A percentile compares a stretch with the other conserved stretches of the same genome.
Evolutionary conservation across 2,329 filamentous ascomycete species (phyloP).

Genomic region (Fusarium torulosum): DNA sequence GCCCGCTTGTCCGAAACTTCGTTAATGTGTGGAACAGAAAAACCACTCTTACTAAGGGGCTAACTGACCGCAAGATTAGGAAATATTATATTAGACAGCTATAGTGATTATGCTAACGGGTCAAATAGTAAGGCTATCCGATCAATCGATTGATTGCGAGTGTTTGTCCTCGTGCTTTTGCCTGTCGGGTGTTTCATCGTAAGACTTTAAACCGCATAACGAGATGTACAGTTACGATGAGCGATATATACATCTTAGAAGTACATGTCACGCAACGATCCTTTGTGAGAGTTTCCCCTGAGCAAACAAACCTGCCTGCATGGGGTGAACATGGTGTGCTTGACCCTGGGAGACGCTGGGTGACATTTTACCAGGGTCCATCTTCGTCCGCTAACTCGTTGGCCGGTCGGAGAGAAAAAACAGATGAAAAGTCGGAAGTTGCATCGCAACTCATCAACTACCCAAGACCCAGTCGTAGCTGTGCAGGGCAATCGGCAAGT

Average conservation of each 20-base stretch:
- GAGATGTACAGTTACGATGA: no score
- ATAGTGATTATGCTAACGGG: conserved; percentile 2
- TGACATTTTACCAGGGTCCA: background rate
- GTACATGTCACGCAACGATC: conserved; percentile 3
- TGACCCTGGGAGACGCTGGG: background rate
- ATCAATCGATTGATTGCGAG: background rate
- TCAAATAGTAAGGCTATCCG: conserved; percentile 3
- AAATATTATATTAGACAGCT: conserved; percentile 6
- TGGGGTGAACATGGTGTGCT: background rate
- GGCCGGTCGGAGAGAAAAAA: background rate
- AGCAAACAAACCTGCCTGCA: background rate
- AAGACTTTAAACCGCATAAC: background rate
- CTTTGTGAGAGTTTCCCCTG: background rate
- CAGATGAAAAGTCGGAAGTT: background rate
- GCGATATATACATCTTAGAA: background rate
- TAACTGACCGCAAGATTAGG: background rate
- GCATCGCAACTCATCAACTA: background rate
- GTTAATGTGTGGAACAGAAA: background rate
- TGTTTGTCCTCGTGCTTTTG: conserved; percentile 1
- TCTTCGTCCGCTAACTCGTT: conserved; percentile 8
- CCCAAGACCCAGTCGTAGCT: conserved; percentile 11
- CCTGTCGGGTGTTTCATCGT: background rate
- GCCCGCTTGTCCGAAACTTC: background rate
- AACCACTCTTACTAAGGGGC: background rate
- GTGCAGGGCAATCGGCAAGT: conserved; percentile 2